These are phyloP conservation scores for Gigaspora rosea DNA, from an alignment of 192 early-diverging fungal genomes.

Conservation along the genomic window DNA sequence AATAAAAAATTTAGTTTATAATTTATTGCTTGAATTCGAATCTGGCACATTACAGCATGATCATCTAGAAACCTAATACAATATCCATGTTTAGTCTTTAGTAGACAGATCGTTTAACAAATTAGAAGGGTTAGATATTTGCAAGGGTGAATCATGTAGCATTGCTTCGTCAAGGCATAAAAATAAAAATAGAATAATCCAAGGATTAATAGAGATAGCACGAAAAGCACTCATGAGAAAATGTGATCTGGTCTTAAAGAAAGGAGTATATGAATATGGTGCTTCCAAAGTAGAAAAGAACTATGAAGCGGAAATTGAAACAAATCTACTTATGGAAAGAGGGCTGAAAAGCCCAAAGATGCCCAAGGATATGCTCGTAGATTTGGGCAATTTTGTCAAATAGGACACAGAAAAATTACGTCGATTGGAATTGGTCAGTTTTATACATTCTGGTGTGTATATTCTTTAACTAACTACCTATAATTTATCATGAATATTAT, in stretches of 20 bases:
- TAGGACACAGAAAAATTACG: slow-evolving; percentile 9
- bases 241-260: slow-evolving; percentile 26
- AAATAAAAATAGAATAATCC: slow-evolving; percentile 18
- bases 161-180: slow-evolving; percentile 29
- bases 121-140: slow-evolving; percentile 17
- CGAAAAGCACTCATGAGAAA: slow-evolving; percentile 26
- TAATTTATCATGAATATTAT: too few species aligned
- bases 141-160: slow-evolving; percentile 27
- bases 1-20: slow-evolving; percentile 6
- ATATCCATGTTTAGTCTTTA: slow-evolving; percentile 30
- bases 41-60: slow-evolving; percentile 9
- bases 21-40: slow-evolving; percentile 17
- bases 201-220: neutral
- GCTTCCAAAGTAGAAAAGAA: slow-evolving; percentile 26
- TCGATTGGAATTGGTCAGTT: slow-evolving; percentile 22
- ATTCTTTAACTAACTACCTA: too few species aligned
- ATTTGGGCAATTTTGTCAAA: slow-evolving; percentile 23
- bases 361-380: slow-evolving; percentile 38
- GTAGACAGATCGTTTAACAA: slow-evolving; percentile 31
- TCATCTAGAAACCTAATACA: slow-evolving; percentile 5
- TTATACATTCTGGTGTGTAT: too few species aligned
- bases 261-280: slow-evolving; percentile 26
- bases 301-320: slow-evolving; percentile 30
- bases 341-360: slow-evolving; percentile 35
- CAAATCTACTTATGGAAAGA: slow-evolving; percentile 30